Conservation (phyloP, 129 eudicot species). For the Glebionis coronaria region DNA sequence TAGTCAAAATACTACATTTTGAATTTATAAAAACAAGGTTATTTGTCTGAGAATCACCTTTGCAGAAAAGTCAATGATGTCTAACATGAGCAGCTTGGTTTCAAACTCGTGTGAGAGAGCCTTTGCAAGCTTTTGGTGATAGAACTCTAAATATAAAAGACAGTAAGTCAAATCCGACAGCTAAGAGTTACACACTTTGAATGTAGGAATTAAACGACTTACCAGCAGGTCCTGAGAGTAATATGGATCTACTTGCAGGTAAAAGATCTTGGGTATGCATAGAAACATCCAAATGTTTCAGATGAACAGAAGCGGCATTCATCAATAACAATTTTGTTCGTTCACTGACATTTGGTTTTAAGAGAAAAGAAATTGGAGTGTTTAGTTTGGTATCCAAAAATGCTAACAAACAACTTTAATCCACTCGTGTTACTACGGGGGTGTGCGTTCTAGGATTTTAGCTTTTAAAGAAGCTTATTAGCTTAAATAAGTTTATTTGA, state of each 20-base stretch:
- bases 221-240: constrained; percentile 94
- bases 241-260: constrained; percentile 88
- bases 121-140: constrained; percentile 82
- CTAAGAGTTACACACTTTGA: constrained; percentile 5
- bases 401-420: too few relatives aligned
- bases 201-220: constrained; percentile 21
- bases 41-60: constrained; percentile 43
- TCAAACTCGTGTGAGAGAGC: constrained; percentile 84
- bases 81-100: constrained; percentile 75
- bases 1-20: constrained; percentile 20
- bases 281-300: constrained; percentile 76
- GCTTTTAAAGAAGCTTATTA: too few relatives aligned
- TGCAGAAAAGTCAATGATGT: constrained; percentile 67
- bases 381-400: too few relatives aligned
- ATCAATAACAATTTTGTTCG: constrained; percentile 63
- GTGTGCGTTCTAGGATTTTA: too few relatives aligned
- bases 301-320: constrained; percentile 95
- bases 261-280: constrained; percentile 77
- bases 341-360: constrained; percentile 59
- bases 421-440: too few relatives aligned
- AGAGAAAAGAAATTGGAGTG: background rate
- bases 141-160: constrained; percentile 48
- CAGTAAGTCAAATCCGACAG: constrained; percentile 11
- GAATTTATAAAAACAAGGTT: background rate
- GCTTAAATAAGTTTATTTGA: too few relatives aligned